Percentiles rank a stretch among this genome's conserved stretches.
phyloP scores from a whole-genome alignment of 768 basidiomycete genomes.

The Trametes meyenii region DNA sequence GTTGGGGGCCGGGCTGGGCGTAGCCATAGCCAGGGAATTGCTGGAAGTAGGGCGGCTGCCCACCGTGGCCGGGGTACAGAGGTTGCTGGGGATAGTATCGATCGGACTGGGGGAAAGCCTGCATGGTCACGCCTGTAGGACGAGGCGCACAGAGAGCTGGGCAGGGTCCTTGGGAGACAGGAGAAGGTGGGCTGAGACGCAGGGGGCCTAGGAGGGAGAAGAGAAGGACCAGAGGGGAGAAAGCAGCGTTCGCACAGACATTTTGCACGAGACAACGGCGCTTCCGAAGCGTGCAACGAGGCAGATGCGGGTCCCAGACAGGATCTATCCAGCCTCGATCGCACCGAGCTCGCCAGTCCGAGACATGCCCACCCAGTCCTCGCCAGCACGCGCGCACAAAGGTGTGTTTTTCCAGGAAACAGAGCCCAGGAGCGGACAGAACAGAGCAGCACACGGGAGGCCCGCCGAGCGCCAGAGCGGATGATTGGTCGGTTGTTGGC shows the following conservation, averaged over 20 bases:
- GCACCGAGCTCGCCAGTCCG: background rate
- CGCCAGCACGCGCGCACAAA: background rate
- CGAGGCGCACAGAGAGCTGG: slow-evolving; percentile 15
- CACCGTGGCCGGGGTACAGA: background rate
- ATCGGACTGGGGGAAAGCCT: slow-evolving; percentile 23
- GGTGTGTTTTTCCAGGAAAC: no score
- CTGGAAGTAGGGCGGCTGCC: slow-evolving; percentile 15
- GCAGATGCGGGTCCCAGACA: slow-evolving; percentile 4
- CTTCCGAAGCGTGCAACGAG: slow-evolving; percentile 36
- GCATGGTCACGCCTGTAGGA: slow-evolving; percentile 20
- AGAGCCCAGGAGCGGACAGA: background rate
- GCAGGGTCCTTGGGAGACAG: background rate
- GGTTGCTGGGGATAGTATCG: slow-evolving; percentile 25
- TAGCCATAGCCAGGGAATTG: slow-evolving; percentile 26
- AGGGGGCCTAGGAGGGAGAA: slow-evolving; percentile 7
- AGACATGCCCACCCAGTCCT: background rate
- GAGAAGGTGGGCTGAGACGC: slow-evolving; percentile 4
- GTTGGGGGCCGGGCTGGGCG: slow-evolving; percentile 10
- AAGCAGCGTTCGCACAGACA: slow-evolving; percentile 5
- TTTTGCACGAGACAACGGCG: slow-evolving; percentile 24
- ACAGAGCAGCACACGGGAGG: background rate
- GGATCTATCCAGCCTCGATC: slow-evolving; percentile 6
- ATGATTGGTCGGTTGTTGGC: background rate
- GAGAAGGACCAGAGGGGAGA: background rate
- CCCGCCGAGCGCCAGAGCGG: background rate